phyloP scores from a whole-genome alignment of 75 land plant species.

The Cupressus sempervirens region DNA sequence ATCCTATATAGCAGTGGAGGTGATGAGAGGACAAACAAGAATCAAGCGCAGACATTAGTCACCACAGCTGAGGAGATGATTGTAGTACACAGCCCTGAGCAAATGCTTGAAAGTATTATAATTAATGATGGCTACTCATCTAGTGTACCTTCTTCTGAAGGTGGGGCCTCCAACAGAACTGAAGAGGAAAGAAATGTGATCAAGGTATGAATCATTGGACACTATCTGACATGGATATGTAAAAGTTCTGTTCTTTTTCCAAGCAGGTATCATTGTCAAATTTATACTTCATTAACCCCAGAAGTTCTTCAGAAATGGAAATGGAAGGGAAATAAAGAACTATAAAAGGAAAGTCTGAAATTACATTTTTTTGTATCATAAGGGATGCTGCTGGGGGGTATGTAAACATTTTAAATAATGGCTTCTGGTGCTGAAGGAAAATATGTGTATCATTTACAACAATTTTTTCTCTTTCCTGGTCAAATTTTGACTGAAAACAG shows the following conservation, averaged over 20 bases:
- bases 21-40: conserved; percentile 25
- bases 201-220: background rate
- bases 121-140: background rate
- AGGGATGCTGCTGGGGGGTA: background rate
- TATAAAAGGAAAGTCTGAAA: background rate
- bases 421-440: background rate
- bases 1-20: conserved; percentile 38
- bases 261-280: background rate
- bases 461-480: background rate
- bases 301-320: conserved; percentile 3
- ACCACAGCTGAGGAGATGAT: conserved; percentile 33
- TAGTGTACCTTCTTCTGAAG: conserved; percentile 7
- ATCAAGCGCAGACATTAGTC: conserved; percentile 28
- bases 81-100: background rate
- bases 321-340: background rate
- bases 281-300: background rate
- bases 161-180: background rate
- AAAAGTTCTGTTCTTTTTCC: background rate
- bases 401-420: background rate
- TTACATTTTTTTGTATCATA: background rate
- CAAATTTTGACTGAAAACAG: background rate
- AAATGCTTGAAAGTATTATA: background rate
- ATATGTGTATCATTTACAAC: background rate
- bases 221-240: background rate
- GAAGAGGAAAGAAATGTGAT: background rate